These are phyloP conservation scores for Furcasterigmium sp. DNA, from an alignment of 2,329 filamentous ascomycete genomes.

Conservation along the genomic window DNA sequence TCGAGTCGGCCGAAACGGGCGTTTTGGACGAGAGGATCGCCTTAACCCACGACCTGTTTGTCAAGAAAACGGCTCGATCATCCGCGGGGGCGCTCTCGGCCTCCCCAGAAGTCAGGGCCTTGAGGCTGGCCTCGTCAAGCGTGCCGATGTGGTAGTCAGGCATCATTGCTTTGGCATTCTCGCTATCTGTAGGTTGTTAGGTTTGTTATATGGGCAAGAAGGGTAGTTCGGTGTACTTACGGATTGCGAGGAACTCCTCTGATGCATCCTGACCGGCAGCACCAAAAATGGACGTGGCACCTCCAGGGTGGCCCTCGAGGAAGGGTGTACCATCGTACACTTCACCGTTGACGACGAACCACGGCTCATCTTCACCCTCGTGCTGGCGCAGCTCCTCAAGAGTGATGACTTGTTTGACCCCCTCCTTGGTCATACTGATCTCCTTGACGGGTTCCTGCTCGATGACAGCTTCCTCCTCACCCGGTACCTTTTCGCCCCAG, in stretches of 20 bases:
- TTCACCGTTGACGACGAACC: slow-evolving; percentile 85
- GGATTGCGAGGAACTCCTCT: slow-evolving; percentile 89
- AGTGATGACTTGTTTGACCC: slow-evolving; percentile 56
- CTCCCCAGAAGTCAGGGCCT: slow-evolving; percentile 43
- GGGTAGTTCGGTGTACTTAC: slow-evolving; percentile 45
- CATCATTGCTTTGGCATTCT: slow-evolving; percentile 92
- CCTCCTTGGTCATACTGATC: slow-evolving; percentile 72
- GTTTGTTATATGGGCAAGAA: background rate
- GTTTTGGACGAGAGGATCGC: slow-evolving; percentile 63
- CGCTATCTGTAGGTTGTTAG: slow-evolving; percentile 59
- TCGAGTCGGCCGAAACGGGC: slow-evolving; percentile 70
- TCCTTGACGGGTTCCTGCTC: slow-evolving; percentile 52
- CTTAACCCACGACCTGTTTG: slow-evolving; percentile 68
- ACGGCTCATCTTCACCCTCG: slow-evolving; percentile 59
- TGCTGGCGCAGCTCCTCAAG: slow-evolving; percentile 70
- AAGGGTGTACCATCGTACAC: slow-evolving; percentile 85
- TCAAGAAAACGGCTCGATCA: slow-evolving; percentile 60
- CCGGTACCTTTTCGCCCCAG: slow-evolving; percentile 71
- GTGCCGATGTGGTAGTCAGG: slow-evolving; percentile 76
- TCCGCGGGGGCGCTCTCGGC: slow-evolving; percentile 29
- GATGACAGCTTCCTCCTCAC: slow-evolving; percentile 35
- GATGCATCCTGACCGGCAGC: slow-evolving; percentile 78
- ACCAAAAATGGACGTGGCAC: slow-evolving; percentile 76
- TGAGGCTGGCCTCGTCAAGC: slow-evolving; percentile 54
- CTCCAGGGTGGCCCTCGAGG: slow-evolving; percentile 77